phyloP scores from a whole-genome alignment of 2,329 filamentous ascomycete genomes.

The Bertia moriformis region DNA sequence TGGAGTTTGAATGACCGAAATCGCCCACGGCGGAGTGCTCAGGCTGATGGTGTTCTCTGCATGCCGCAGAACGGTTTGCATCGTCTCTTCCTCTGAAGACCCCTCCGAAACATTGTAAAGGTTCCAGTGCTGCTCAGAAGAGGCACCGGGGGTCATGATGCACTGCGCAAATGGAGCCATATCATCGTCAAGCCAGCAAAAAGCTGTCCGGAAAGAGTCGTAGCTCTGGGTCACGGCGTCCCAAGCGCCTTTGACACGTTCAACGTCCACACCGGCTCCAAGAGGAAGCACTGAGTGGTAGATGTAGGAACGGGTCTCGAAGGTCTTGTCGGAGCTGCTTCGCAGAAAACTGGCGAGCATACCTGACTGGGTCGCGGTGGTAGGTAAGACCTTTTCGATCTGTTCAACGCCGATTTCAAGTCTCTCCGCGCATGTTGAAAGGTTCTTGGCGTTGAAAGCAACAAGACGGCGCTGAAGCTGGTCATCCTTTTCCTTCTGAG shows the following conservation, averaged over 20 bases:
- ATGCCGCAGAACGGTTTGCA: constrained; percentile 7
- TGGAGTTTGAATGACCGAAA: constrained; percentile 8
- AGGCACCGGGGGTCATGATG: constrained; percentile 8
- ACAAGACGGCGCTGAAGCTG: constrained; percentile 2
- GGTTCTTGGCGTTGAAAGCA: constrained; percentile 8
- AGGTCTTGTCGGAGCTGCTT: constrained; percentile 7
- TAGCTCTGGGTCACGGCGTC: constrained; percentile 10
- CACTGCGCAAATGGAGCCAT: constrained; percentile 18
- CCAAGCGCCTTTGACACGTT: constrained; percentile 10
- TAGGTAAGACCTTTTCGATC: constrained; percentile 14
- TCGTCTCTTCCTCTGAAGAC: constrained; percentile 7
- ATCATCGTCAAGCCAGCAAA: constrained; percentile 15
- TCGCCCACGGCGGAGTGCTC: constrained; percentile 8
- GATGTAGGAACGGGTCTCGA: constrained; percentile 13
- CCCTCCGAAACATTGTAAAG: constrained; percentile 6
- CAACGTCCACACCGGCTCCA: constrained; percentile 7
- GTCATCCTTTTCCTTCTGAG: background rate
- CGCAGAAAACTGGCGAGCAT: constrained; percentile 16
- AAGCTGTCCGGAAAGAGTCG: constrained; percentile 15
- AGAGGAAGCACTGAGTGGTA: constrained; percentile 14
- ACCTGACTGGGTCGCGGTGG: constrained; percentile 17
- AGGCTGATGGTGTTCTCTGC: constrained; percentile 9
- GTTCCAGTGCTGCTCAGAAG: constrained; percentile 3
- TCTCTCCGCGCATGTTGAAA: constrained; percentile 6
- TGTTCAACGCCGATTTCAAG: constrained; percentile 5